Percentiles rank a stretch among this genome's conserved stretches.
phyloP scores from a whole-genome alignment of 768 basidiomycete genomes.

The Trametes cubensis region DNA sequence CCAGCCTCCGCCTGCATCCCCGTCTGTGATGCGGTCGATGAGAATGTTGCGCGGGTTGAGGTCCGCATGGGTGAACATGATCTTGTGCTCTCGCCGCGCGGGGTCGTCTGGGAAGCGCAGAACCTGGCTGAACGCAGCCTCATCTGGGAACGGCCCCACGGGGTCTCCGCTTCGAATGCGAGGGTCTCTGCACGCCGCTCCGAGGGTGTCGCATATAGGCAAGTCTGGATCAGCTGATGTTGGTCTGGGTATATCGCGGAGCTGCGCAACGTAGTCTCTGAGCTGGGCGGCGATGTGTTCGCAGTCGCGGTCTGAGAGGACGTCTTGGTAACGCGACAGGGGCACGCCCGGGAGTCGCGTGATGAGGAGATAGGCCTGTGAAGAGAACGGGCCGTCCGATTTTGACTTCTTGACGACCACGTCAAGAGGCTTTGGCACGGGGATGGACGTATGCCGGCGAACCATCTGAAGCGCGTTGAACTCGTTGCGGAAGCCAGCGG shows the following conservation, averaged over 20 bases:
- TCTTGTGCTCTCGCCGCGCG: neutral
- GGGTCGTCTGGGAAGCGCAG: neutral
- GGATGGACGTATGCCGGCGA: neutral
- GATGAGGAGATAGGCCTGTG: neutral
- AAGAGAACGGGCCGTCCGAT: neutral
- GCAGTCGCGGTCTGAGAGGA: neutral
- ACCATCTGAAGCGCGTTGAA: neutral
- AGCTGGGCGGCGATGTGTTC: neutral
- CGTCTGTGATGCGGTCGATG: neutral
- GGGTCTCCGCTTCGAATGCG: neutral
- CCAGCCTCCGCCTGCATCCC: conserved; percentile 10
- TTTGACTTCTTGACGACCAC: neutral
- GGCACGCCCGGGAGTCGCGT: neutral
- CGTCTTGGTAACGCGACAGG: neutral
- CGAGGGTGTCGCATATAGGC: neutral
- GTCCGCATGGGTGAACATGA: conserved; percentile 29
- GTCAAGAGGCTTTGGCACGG: neutral
- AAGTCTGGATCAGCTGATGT: neutral
- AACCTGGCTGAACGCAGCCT: neutral
- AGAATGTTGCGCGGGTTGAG: conserved; percentile 30
- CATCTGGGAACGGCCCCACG: neutral
- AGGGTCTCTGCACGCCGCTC: neutral
- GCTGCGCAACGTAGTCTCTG: neutral
- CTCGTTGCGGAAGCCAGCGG: neutral
- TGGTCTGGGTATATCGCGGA: neutral